These are phyloP conservation scores for Candida succiphila DNA, from an alignment of 805 yeast genomes.

Conservation along the genomic window DNA sequence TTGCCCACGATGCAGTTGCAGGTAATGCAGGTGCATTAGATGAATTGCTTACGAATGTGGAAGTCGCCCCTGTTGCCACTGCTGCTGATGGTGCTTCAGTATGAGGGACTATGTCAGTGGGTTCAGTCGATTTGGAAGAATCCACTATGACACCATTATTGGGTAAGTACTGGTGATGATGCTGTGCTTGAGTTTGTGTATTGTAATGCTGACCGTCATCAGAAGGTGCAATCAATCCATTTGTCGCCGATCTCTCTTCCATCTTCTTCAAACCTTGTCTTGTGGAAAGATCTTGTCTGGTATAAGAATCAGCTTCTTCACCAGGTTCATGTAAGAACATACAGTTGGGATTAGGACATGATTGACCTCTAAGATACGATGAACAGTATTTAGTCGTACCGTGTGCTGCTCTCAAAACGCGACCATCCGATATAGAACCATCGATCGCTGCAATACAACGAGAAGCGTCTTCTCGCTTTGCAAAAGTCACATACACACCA, in stretches of 20 bases:
- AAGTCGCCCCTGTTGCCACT: constrained; percentile 1
- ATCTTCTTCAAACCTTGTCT: constrained; percentile 55
- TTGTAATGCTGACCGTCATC: not conserved
- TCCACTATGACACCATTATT: not conserved
- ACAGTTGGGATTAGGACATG: constrained; percentile 97
- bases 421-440: constrained; percentile 89
- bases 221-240: constrained; percentile 23
- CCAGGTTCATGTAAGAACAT: constrained; percentile 99
- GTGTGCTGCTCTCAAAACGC: constrained; percentile 85
- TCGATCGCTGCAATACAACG: constrained; percentile 86
- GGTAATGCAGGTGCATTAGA: constrained; percentile 35
- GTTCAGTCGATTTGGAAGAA: not conserved
- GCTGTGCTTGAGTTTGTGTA: constrained; percentile 3
- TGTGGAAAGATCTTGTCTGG: constrained; percentile 79
- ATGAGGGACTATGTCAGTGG: not conserved
- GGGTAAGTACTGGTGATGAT: constrained; percentile 4
- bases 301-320: constrained; percentile 95
- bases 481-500: constrained; percentile 93
- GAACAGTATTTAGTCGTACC: constrained; percentile 99
- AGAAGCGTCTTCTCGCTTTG: constrained; percentile 90
- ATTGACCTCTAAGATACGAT: constrained; percentile 87
- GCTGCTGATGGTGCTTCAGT: not conserved
- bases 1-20: constrained; percentile 62
- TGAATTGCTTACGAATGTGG: constrained; percentile 1
- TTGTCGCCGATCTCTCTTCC: constrained; percentile 23